Base-by-base conservation (phyloP, 139 green algal species). In the Micractinium conductrix region DNA sequence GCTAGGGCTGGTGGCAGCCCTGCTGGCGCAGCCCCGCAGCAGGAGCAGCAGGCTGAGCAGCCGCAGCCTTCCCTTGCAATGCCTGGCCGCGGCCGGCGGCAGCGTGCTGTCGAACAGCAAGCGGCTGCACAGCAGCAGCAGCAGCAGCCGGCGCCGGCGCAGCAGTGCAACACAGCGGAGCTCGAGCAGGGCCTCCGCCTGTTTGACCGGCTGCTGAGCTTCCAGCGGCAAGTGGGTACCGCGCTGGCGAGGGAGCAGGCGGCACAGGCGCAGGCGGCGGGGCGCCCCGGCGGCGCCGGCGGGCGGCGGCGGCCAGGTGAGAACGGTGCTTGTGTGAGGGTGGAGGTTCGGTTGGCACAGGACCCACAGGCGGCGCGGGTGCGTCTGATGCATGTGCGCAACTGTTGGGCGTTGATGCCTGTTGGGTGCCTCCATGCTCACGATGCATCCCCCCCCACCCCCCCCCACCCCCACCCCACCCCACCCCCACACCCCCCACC, bases 141-240 rank as follows among this genome's bases (percentile, higher is more conserved):
- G 70, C 35, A 43, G 21, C 37, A 28, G 53, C 19, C 48, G 35
- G 14, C 35, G 37, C 22, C 78, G 8, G 14, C 58, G 24, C 35
- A 62, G 80, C 68, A 24, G 3, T 48, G 44, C n/a, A 86, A 81
- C 81, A 62, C 70, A 6, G 53, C 60, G 26, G 81, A 86, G 70
- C 70, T 86, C 12, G 50, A 86, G 53, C 53, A 45, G 9, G 81
- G 69, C 14, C 53, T 86, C 19, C 37, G 43, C 6, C 81, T 86
- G 40, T 80, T 81, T 68, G 72, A 38, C 53, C 81, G 68, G 24
- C 50, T 85, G 45, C 68, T 70, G 35, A 44, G 24, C 1, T 85
- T 58, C 68, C 80, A 71, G 53, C 68, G 44, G 53, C 58, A 80
- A 40, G 9, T 73, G 30, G 69, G 35, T 1, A 53, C 45, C 1